Base-by-base conservation (phyloP, 805 yeast species). In the Pichia paraexigua region DNA sequence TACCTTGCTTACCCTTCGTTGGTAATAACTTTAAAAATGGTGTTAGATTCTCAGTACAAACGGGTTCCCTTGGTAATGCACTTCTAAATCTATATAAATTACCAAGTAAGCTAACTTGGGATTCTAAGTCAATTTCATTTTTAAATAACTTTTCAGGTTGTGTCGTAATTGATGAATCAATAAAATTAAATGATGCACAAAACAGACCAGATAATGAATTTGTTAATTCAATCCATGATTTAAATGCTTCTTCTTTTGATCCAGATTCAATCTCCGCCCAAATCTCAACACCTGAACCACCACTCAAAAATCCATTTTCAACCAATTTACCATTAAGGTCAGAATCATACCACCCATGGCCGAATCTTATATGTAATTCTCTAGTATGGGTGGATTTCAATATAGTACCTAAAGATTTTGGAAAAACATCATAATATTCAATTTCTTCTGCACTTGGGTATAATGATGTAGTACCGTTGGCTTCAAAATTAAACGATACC, bases 341-440 rank as follows among this genome's bases (percentile, higher is more conserved):
- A 1, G 91, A 71, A 62, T 94, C 96, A 92, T 97, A 94, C 82
- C 90, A 86, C 0, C 99, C 99, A 66, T 88, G 95, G 2, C 95
- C 79, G 63, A 94, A 94, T 50, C 97, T 71, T 53, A 94, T 69
- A 64, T 88, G 96, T 44, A 94, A 71, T 60, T 87, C 91, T 50
- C 86, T 74, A 0, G 95, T 77, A 53, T 77, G 73, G 2, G 95
- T 78, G 13, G 75, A 67, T 42, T 78, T 80, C 15, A 94, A 63
- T 2, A 92, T 75, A 28, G 95, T 94, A 4, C 89, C 92, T 10
- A 94, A 69, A 1, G 89, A 73, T 53, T 86, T 79, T 0, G 99
- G 97, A 60, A 94, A 91, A 18, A 78, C 76, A 5, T 78, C 78
- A 62, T 82, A 84, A 60, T 84, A 87, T 9, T 47, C 46, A 2